Evolutionary conservation across 2,329 filamentous ascomycete species (phyloP), one percentile per base, ranked within the genome.

Genomic region (Penicillium sp.): DNA sequence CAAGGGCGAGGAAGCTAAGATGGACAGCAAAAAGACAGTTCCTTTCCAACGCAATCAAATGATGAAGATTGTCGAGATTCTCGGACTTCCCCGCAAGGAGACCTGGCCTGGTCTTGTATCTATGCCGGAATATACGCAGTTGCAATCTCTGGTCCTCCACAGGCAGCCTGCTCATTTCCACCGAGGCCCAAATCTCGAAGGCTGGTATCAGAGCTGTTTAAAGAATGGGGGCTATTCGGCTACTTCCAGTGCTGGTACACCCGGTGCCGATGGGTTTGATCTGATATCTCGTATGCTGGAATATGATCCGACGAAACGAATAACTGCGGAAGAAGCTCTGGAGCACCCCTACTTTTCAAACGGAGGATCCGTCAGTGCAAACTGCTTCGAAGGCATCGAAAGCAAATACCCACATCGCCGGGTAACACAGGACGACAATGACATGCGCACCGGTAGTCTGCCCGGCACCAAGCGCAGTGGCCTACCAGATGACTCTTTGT

Each of bases 41-140:
- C 94, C 94, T 0, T 99, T 99, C 64, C 94, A 99, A 73, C 85
- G 92, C 13, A 96, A 96, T 65, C 94, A 99, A 75, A 97, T 99
- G 93, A 90, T 94, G 68, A 96, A 96, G 74, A 99, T 99, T 63
- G 90, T 96, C 34, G 94, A 99, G 68, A 91, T 99, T 57, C 87
- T 99, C 78, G 94, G 94, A 28, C 77, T 96, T 60, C 94, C 94
- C 0, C 90, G 84, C 6, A 93, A 93, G 65, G 89, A 95, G 45
- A 84, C 85, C 24, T 99, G 94, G 94, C 90, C 92, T 0, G 80
- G 93, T 26, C 77, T 99, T 2, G 78, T 84, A 1, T 83, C 86
- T 36, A 95, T 96, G 88, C 91, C 90, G 0, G 94, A 99, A 73
- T 95, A 89, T 66, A 75, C 75, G 34, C 88, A 94, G 60, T 79